A percentile compares a stretch with the other conserved stretches of the same genome.
These are phyloP conservation scores for Serendipita sp. DNA, from an alignment of 768 basidiomycete genomes.

Conservation along the genomic window DNA sequence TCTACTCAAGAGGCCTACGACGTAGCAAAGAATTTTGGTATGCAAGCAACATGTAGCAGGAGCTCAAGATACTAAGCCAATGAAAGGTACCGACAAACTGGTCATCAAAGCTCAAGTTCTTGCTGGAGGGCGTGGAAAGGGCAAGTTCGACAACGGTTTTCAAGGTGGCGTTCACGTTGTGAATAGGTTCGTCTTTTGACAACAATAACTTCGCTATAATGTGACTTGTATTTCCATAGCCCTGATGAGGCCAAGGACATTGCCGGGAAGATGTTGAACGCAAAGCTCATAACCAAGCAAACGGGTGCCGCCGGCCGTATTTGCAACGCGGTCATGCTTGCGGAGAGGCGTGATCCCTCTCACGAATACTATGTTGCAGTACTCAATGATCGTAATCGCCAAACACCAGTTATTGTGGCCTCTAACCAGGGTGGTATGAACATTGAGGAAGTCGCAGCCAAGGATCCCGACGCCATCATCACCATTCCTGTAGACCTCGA, in stretches of 20 bases:
- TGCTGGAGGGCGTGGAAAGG: conserved; percentile 96
- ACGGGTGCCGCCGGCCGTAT: conserved; percentile 83
- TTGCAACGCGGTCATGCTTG: conserved; percentile 98
- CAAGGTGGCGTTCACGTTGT: conserved; percentile 96
- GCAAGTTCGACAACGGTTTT: conserved; percentile 87
- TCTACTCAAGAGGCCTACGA: conserved; percentile 77
- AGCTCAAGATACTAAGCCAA: neutral
- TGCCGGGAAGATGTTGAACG: conserved; percentile 85
- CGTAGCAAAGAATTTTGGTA: conserved; percentile 82
- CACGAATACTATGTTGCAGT: conserved; percentile 99
- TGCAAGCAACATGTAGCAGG: conserved; percentile 10
- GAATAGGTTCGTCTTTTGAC: conserved; percentile 33
- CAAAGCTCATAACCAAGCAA: conserved; percentile 95
- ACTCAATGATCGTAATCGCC: conserved; percentile 80
- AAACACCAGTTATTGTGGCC: conserved; percentile 83
- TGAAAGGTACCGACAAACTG: conserved; percentile 51
- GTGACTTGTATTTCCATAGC: conserved; percentile 24
- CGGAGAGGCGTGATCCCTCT: conserved; percentile 78
- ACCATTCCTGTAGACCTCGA: conserved; percentile 82
- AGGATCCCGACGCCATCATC: conserved; percentile 87
- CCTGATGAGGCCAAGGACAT: conserved; percentile 77
- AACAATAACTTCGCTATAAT: neutral
- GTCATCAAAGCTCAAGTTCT: conserved; percentile 99
- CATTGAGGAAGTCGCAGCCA: conserved; percentile 97
- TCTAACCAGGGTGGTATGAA: conserved; percentile 98